Conservation (phyloP, 441 rosid genomes). For the Pelargonium cotyledonis region DNA sequence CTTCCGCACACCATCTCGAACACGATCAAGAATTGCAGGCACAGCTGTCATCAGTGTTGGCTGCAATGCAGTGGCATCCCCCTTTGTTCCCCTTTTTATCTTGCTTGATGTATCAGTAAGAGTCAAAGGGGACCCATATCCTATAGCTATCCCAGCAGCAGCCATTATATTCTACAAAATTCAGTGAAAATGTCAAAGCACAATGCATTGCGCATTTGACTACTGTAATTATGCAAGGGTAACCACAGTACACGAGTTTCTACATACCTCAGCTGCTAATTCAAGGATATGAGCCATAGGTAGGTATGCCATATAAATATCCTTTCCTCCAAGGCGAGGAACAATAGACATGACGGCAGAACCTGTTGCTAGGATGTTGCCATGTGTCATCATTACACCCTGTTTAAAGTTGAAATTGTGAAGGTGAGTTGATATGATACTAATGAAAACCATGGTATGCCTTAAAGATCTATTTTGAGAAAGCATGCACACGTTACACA, state of each 20-base stretch:
- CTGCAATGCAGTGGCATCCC: constrained; percentile 71
- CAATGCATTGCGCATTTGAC: not conserved
- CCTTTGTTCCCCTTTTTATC: constrained; percentile 82
- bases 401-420: constrained; percentile 22
- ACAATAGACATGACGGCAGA: constrained; percentile 92
- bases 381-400: constrained; percentile 99
- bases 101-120: constrained; percentile 93
- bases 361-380: constrained; percentile 82
- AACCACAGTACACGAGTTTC: not conserved
- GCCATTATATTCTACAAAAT: constrained; percentile 61
- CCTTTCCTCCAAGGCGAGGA: constrained; percentile 76
- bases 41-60: constrained; percentile 97
- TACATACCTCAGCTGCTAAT: constrained; percentile 83
- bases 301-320: constrained; percentile 80
- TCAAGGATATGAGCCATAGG: constrained; percentile 97
- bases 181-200: constrained; percentile 13
- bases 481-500: no score
- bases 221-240: not conserved
- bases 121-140: constrained; percentile 91
- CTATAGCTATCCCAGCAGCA: constrained; percentile 86
- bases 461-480: no score
- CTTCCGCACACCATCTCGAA: constrained; percentile 91
- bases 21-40: constrained; percentile 98
- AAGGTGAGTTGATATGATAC: not conserved
- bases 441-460: no score